These are phyloP conservation scores for Kwoniella mangroviensis DNA, from an alignment of 768 basidiomycete species.

Conservation along the genomic window DNA sequence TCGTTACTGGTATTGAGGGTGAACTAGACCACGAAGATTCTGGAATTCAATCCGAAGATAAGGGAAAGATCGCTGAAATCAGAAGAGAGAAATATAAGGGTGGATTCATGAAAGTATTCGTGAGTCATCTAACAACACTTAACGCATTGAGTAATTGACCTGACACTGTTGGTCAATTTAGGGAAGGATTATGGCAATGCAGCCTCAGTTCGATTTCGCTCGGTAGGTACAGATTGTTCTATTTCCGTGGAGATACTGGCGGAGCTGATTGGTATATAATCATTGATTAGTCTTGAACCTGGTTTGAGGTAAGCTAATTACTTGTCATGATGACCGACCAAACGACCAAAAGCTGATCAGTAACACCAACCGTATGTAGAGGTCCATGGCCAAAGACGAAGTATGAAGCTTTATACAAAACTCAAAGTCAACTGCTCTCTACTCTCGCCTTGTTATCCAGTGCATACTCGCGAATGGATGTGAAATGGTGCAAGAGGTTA, in stretches of 20 bases:
- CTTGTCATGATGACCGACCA: constrained; percentile 42
- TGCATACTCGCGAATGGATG: constrained; percentile 61
- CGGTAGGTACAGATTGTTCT: constrained; percentile 2
- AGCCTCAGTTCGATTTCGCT: constrained; percentile 34
- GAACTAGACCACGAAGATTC: constrained; percentile 59
- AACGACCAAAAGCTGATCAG: constrained; percentile 34
- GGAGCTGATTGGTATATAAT: neutral
- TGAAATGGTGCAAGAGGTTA: constrained; percentile 60
- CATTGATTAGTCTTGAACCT: constrained; percentile 37
- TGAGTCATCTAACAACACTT: constrained; percentile 21
- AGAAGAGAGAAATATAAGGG: constrained; percentile 37
- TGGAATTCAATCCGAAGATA: constrained; percentile 31
- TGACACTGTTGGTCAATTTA: neutral
- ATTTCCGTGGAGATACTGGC: neutral
- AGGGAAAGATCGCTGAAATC: constrained; percentile 46
- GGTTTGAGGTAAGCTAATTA: constrained; percentile 33
- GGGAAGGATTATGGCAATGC: constrained; percentile 35
- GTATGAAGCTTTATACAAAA: constrained; percentile 60
- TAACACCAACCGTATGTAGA: constrained; percentile 44
- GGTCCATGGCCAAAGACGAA: constrained; percentile 65
- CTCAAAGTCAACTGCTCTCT: constrained; percentile 61
- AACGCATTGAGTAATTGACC: neutral
- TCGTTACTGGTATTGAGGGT: constrained; percentile 57
- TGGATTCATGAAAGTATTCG: constrained; percentile 46
- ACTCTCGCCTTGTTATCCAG: constrained; percentile 57